Base-by-base conservation (phyloP, 1,284 basidiomycete species). In the Sphaerobolus stellatus region DNA sequence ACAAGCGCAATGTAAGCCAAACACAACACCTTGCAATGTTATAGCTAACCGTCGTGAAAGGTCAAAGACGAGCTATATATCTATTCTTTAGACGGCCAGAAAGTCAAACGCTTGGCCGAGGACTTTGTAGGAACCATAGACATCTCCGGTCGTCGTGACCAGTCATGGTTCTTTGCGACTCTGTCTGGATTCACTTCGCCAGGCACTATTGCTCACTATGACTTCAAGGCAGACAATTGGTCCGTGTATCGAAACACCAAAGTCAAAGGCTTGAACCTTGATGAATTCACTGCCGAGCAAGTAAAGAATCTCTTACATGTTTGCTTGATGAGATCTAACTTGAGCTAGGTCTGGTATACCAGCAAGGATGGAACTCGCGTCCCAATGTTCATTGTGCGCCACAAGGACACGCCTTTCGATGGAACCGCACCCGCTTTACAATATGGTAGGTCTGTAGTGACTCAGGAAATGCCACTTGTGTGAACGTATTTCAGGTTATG, bases 321-420 rank as follows among this genome's bases (percentile, higher is more conserved):
- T 16, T 24, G n/a, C n/a, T 29, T n/a, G 8, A 34, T 20, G n/a
- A 16, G 30, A 20, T 22, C 33, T 45, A 36, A 49, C 7, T 22
- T 25, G 24, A 24, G 20, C 40, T 52, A 83, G 79, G 83, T 90
- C 9, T 92, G 90, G 83, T 92, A 86, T 63, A 67, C 75, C 20
- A 86, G 83, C 69, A 89, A 88, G 67, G 92, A 94, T 64, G 90
- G 90, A 0, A 93, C 90, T 2, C 80, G 77, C 48, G 77, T 94
- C 30, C 91, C 92, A 2, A 92, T 94, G 90, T 94, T 93, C 65
- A 79, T 94, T 56, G 90, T 93, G 28, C 79, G 84, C 48, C 88
- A 88, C 64, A 88, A 88, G 66, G 78, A 77, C 22, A 88, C 86
- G 18, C 73, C 78, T 60, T 75, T 82, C 51, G 88, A 94, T 61